Evolutionary conservation across 139 green algal species (phyloP), one percentile per base, ranked within the genome.

Genomic region (Chlamydomonas incerta): DNA sequence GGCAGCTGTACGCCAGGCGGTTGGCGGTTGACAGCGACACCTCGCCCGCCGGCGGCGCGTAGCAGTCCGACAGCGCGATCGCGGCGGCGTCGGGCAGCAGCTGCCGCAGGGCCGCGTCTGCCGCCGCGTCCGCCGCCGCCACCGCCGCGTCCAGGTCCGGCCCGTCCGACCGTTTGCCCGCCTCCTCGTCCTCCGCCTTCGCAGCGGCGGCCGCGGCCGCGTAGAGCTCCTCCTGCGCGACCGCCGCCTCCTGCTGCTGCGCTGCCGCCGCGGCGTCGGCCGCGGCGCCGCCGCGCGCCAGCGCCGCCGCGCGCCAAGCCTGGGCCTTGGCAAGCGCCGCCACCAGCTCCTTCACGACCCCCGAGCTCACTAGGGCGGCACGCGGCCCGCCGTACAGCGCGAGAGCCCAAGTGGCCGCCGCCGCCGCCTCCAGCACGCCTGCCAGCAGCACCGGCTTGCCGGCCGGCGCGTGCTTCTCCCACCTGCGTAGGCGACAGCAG

Each of bases 1-100:
- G 73, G 74, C 72, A 80, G 67, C 88, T 76, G 62, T 81, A 88
- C 33, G 72, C 57, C n/a, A 90, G 47, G 3, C 81, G 72, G 81
- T 90, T 90, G 72, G 79, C 63, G n/a, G 79, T 58, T 29, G 60
- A 66, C 23, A 85, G 50, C 9, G 79, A 85, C 1, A 85, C 79
- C 79, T 85, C 37, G 23, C 79, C 79, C 11, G 47, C n/a, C 23
- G 79, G 65, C 23, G 47, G 37, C 23, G 31, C 47, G 66, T 76
- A 85, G 66, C 65, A 75, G 21, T 57, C 47, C 1, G 21, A 3
- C 29, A 85, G 66, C 13, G 13, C 29, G 79, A 58, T 66, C 28
- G 79, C 47, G 11, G 3, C 17, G 63, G 18, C 28, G 46, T 65
- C n/a, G 28, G 77, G 77, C 29, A 83, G 77, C 29, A 18, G 41